Evolutionary conservation across 176 grass and related monocot species (phyloP).

Genomic region (Puccinellia tenuiflora): DNA sequence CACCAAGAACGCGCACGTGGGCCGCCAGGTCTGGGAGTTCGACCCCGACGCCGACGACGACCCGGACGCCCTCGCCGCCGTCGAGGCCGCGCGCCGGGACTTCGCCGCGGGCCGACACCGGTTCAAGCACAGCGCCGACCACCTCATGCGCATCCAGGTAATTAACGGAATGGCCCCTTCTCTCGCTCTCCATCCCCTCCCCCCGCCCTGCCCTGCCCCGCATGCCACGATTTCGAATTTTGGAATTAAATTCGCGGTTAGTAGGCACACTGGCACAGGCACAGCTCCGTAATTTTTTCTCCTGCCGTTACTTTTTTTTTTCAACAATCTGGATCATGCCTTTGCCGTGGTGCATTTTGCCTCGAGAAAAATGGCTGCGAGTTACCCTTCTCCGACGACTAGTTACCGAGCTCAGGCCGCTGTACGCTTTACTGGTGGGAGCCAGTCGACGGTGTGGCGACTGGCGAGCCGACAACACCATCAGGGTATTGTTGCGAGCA

Average conservation of each 20-base stretch:
- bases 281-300: neutral
- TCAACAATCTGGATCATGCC: neutral
- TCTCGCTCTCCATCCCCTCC: neutral
- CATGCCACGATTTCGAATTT: neutral
- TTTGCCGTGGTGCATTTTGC: neutral
- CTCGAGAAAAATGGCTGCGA: neutral
- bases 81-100: constrained; percentile 39
- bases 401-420: too few relatives aligned
- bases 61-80: constrained; percentile 31
- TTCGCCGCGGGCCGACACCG: constrained; percentile 1
- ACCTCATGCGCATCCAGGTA: constrained; percentile 80
- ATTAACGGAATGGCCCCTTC: neutral
- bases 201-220: neutral
- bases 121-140: constrained; percentile 60
- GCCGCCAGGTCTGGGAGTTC: constrained; percentile 55
- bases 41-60: constrained; percentile 27
- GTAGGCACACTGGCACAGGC: too few relatives aligned
- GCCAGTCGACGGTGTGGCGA: neutral
- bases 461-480: neutral
- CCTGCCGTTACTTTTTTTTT: too few relatives aligned
- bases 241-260: neutral
- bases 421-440: too few relatives aligned
- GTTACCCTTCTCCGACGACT: neutral
- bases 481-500: neutral
- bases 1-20: constrained; percentile 41